Conservation (phyloP, 108 stramenopile genomes). For the Cylindrotheca closterium region DNA sequence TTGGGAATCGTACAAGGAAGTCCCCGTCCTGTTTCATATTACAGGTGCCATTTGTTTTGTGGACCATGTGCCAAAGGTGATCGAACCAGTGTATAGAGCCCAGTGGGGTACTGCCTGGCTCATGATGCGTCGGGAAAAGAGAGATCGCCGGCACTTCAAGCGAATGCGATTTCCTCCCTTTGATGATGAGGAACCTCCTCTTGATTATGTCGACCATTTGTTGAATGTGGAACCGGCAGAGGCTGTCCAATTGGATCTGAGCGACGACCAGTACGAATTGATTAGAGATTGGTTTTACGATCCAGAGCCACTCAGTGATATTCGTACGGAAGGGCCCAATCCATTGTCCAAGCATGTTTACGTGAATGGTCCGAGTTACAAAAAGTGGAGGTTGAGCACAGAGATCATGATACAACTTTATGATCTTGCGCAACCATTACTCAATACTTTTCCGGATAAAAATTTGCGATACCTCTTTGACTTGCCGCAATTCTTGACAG, state of each 20-base stretch:
- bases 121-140: slow-evolving; percentile 98
- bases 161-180: slow-evolving; percentile 99
- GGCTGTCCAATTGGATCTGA: slow-evolving; percentile 57
- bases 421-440: slow-evolving; percentile 91
- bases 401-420: slow-evolving; percentile 94
- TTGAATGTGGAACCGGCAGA: slow-evolving; percentile 95
- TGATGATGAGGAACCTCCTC: slow-evolving; percentile 99
- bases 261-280: slow-evolving; percentile 57
- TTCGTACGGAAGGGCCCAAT: slow-evolving; percentile 30
- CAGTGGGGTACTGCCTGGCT: slow-evolving; percentile 99
- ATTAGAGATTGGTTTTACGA: slow-evolving; percentile 87
- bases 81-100: slow-evolving; percentile 97
- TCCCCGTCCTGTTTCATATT: slow-evolving; percentile 96
- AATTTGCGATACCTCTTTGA: slow-evolving; percentile 95
- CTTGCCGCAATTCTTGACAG: slow-evolving; percentile 93
- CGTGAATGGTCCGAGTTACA: slow-evolving; percentile 94
- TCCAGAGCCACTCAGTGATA: slow-evolving; percentile 59
- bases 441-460: slow-evolving; percentile 86
- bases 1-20: slow-evolving; percentile 92
- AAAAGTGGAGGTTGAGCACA: slow-evolving; percentile 91
- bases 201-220: slow-evolving; percentile 99
- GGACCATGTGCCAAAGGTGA: slow-evolving; percentile 96
- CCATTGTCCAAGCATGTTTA: slow-evolving; percentile 71
- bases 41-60: slow-evolving; percentile 99
- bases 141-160: slow-evolving; percentile 98